A percentile compares a stretch with the other conserved stretches of the same genome.
These are phyloP conservation scores for Calycina herbarum DNA, from an alignment of 2,329 filamentous ascomycete species.

Conservation along the genomic window DNA sequence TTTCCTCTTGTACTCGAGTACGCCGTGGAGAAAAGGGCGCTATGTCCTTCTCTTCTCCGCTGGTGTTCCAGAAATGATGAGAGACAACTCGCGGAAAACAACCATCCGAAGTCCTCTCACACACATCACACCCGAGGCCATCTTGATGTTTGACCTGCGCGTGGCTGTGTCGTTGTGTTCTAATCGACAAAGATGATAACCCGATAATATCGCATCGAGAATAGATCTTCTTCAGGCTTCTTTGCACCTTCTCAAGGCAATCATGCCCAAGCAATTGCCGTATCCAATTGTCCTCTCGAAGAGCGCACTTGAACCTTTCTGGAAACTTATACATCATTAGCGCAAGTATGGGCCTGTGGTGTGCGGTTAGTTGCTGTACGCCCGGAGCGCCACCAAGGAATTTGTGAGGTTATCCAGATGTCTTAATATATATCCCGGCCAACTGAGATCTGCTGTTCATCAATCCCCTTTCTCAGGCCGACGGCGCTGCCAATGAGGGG, in stretches of 20 bases:
- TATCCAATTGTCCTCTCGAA: background rate
- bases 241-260: background rate
- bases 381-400: background rate
- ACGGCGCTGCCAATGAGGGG: constrained; percentile 4
- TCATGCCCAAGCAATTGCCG: background rate
- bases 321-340: constrained; percentile 1
- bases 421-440: constrained; percentile 8
- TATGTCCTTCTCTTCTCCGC: constrained; percentile 1
- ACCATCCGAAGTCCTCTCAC: constrained; percentile 22
- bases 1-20: background rate
- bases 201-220: background rate
- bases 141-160: constrained; percentile 24
- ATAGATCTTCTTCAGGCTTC: background rate
- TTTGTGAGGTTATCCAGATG: constrained; percentile 1
- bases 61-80: constrained; percentile 6
- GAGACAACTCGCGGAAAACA: constrained; percentile 13
- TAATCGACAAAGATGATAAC: background rate
- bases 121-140: constrained; percentile 19
- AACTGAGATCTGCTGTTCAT: background rate
- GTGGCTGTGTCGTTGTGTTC: constrained; percentile 22
- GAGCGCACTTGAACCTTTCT: background rate
- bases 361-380: background rate
- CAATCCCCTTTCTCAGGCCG: background rate
- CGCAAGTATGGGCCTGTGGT: background rate
- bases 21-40: background rate